phyloP scores from a whole-genome alignment of 2,329 filamentous ascomycete genomes.

The Penicillium hordei region DNA sequence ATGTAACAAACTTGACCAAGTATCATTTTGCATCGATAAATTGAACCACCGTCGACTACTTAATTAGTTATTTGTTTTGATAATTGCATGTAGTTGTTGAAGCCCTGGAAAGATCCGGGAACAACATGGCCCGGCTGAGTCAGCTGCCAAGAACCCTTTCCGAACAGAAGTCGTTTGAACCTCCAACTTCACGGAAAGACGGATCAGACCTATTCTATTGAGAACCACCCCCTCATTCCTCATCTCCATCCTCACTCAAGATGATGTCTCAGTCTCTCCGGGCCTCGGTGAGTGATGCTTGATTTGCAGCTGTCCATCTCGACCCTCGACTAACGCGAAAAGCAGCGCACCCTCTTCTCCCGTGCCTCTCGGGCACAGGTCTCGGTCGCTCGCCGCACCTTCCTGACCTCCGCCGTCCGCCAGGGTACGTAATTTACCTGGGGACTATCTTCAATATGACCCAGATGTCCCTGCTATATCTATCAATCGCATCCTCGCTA shows the following conservation, averaged over 20 bases:
- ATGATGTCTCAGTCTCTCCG: conserved; percentile 64
- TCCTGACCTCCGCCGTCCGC: conserved; percentile 62
- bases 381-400: conserved; percentile 60
- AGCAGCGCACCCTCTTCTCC: conserved; percentile 61
- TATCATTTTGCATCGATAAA: not conserved
- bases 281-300: conserved; percentile 54
- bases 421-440: conserved; percentile 54
- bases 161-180: conserved; percentile 31
- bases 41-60: not conserved
- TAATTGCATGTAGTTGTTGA: not conserved
- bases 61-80: not conserved
- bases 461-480: not conserved
- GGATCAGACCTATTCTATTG: conserved; percentile 26
- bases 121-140: conserved; percentile 13
- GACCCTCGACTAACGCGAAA: conserved; percentile 15
- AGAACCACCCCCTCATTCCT: conserved; percentile 27
- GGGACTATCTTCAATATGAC: conserved; percentile 13
- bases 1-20: not conserved
- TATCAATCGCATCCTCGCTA: conserved; percentile 17
- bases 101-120: conserved; percentile 4
- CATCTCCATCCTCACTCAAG: conserved; percentile 35
- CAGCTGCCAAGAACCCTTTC: conserved; percentile 27
- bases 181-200: conserved; percentile 29
- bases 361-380: conserved; percentile 60
- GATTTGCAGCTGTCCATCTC: not conserved